phyloP scores from a whole-genome alignment of 495 filamentous ascomycete species.

The Pseudoneurospora amorphoporcata region DNA sequence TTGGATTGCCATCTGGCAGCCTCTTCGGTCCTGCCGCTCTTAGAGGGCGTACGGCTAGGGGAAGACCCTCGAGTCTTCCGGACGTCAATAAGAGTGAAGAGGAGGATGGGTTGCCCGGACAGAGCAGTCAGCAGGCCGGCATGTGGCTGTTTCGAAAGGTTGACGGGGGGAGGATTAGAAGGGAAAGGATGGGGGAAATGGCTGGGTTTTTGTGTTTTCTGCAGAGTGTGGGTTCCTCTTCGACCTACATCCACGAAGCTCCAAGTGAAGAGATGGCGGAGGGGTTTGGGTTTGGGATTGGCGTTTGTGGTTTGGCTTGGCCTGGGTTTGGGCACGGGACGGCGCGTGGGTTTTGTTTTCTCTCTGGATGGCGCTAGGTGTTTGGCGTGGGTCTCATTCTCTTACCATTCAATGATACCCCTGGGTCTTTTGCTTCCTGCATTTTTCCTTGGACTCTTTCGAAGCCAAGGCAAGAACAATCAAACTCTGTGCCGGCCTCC shows the following conservation, averaged over 20 bases:
- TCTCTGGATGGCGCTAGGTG: slow-evolving; percentile 2
- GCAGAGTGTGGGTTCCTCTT: neutral
- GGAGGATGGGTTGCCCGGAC: neutral
- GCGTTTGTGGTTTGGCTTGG: neutral
- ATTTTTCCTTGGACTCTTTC: neutral
- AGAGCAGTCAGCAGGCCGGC: neutral
- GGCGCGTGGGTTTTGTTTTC: neutral
- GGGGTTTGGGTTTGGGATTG: neutral
- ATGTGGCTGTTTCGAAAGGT: neutral
- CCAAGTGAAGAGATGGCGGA: neutral
- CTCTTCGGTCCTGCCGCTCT: neutral
- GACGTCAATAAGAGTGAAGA: neutral
- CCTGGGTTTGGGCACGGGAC: neutral
- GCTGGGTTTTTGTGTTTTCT: neutral
- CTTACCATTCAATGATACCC: neutral
- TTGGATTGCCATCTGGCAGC: neutral
- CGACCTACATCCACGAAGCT: neutral
- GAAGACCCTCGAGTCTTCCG: neutral
- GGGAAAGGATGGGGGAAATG: neutral
- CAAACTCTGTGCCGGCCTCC: neutral
- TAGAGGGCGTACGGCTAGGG: neutral
- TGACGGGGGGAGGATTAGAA: neutral
- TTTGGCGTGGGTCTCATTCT: neutral
- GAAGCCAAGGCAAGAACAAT: neutral
- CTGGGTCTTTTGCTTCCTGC: neutral